phyloP scores from a whole-genome alignment of 1,284 basidiomycete genomes.

The Coniophora puteana region DNA sequence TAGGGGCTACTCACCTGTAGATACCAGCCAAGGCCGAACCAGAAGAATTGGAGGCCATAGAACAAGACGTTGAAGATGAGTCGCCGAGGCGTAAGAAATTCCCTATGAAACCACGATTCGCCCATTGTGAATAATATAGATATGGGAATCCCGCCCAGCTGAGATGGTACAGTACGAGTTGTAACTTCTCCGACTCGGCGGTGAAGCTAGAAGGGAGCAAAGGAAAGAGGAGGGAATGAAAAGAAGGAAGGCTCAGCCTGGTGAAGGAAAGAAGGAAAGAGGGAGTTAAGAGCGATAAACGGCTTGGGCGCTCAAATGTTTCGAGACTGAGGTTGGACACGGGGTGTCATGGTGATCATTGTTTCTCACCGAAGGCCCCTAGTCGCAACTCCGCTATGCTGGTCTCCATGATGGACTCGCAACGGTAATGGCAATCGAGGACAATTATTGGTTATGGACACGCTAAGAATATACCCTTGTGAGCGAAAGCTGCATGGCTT shows the following conservation, averaged over 20 bases:
- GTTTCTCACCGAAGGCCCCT: constrained; percentile 1
- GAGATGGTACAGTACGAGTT: no score
- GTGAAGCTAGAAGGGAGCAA: neutral
- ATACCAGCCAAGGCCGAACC: constrained; percentile 80
- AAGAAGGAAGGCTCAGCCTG: neutral
- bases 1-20: constrained; percentile 51
- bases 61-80: constrained; percentile 74
- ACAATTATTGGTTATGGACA: no score
- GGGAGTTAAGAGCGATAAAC: neutral
- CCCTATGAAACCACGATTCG: constrained; percentile 66
- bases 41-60: constrained; percentile 65
- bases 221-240: constrained; percentile 1
- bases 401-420: no score
- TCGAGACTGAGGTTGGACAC: no score
- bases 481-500: no score
- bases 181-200: no score
- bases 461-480: no score
- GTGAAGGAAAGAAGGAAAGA: neutral
- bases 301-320: no score
- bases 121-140: constrained; percentile 38
- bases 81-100: constrained; percentile 59
- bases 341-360: constrained; percentile 10
- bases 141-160: no score
- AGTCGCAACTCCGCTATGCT: no score
- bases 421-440: no score